phyloP scores from a whole-genome alignment of 345 rosid genomes.

The Sisymbrium irio region DNA sequence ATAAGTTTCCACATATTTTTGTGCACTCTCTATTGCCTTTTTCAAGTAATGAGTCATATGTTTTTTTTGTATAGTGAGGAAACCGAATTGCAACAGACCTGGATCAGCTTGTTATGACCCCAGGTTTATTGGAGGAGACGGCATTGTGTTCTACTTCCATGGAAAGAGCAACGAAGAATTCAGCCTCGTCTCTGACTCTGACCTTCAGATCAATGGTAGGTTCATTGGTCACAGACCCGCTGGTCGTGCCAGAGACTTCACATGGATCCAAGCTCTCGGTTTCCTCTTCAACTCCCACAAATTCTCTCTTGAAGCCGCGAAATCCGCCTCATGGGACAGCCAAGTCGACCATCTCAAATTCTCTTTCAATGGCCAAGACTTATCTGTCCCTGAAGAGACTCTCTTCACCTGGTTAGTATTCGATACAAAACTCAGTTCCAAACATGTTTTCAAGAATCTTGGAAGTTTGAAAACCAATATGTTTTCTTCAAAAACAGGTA shows the following conservation, averaged over 20 bases:
- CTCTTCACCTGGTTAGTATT: slow-evolving; percentile 52
- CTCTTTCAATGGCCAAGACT: slow-evolving; percentile 47
- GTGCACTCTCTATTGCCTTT: background rate
- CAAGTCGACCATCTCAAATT: slow-evolving; percentile 57
- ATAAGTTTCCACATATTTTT: background rate
- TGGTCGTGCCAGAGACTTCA: slow-evolving; percentile 49
- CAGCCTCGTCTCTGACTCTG: slow-evolving; percentile 49
- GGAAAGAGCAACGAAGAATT: slow-evolving; percentile 53
- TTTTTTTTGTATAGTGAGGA: slow-evolving; percentile 29
- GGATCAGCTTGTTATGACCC: slow-evolving; percentile 62
- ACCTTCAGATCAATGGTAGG: slow-evolving; percentile 51
- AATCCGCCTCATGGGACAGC: slow-evolving; percentile 49
- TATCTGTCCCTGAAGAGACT: slow-evolving; percentile 46
- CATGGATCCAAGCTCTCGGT: slow-evolving; percentile 59
- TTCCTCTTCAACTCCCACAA: slow-evolving; percentile 43
- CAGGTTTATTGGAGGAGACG: slow-evolving; percentile 57
- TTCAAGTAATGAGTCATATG: background rate
- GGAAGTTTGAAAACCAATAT: background rate
- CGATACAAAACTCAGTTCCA: background rate
- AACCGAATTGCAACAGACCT: slow-evolving; percentile 47
- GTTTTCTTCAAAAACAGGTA: slow-evolving; percentile 13
- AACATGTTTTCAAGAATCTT: background rate
- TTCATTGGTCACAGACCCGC: slow-evolving; percentile 56
- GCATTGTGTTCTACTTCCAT: slow-evolving; percentile 60
- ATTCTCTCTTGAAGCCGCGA: slow-evolving; percentile 62